Conservation (phyloP, 345 rosid genomes). For the Eucalyptus curtisii region DNA sequence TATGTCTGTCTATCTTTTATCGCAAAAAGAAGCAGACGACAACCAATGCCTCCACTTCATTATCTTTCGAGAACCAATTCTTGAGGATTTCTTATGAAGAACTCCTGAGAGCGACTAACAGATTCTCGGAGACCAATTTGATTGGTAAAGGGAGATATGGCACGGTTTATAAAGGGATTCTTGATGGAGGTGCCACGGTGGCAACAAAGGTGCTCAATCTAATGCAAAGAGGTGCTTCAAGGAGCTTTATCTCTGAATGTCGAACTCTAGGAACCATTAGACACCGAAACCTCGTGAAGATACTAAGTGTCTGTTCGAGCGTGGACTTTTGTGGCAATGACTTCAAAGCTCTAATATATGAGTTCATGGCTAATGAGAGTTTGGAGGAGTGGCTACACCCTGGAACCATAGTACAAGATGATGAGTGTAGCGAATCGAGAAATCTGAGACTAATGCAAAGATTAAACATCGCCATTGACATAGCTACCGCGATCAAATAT, state of each 20-base stretch:
- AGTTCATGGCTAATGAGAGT: not conserved
- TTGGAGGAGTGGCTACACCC: not conserved
- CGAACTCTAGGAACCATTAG: not conserved
- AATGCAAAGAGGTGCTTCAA: not conserved
- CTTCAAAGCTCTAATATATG: not conserved
- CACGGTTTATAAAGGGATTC: not conserved
- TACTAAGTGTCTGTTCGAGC: not conserved
- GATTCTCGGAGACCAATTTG: not conserved
- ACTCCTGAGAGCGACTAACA: not conserved
- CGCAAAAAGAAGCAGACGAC: not conserved
- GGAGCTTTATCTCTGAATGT: not conserved
- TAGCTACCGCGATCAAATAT: not conserved
- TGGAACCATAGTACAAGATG: fast-evolving
- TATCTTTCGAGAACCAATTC: not conserved
- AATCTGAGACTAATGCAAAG: not conserved
- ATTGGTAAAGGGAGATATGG: not conserved
- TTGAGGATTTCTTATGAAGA: not conserved
- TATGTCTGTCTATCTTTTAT: not conserved
- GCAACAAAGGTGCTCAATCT: not conserved
- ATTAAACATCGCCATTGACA: not conserved
- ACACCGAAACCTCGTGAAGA: not conserved
- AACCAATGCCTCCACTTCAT: not conserved
- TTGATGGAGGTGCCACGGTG: not conserved
- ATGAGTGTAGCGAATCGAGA: fast-evolving
- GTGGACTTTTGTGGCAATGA: not conserved